Percentiles rank a stretch among this genome's conserved stretches.
Evolutionary conservation across 352 stramenopile species (phyloP).

Genomic region (Globisporangium orthogonon): DNA sequence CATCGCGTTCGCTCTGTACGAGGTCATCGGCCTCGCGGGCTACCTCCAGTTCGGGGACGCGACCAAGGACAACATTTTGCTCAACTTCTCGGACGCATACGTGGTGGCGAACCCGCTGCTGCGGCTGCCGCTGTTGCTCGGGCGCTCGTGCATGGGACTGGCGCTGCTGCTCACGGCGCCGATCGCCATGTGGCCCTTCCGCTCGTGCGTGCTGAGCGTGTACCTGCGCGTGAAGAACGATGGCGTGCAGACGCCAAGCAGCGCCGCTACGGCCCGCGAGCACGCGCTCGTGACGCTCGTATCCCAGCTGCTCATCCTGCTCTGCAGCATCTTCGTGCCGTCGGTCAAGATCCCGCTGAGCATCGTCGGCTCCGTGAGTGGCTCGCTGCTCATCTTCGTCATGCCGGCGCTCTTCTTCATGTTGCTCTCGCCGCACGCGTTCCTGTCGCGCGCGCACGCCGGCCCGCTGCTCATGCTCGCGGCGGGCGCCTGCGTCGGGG

Average conservation of each 20-base stretch:
- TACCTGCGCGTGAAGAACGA: slow-evolving; percentile 58
- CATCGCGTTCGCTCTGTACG: slow-evolving; percentile 65
- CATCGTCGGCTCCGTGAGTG: slow-evolving; percentile 63
- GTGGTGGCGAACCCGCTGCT: slow-evolving; percentile 35
- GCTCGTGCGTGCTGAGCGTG: slow-evolving; percentile 63
- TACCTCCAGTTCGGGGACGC: slow-evolving; percentile 61
- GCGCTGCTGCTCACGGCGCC: slow-evolving; percentile 58
- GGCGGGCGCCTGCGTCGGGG: slow-evolving; percentile 36
- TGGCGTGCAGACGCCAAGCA: slow-evolving; percentile 57
- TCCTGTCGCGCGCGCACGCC: slow-evolving; percentile 31
- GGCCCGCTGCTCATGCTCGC: slow-evolving; percentile 59
- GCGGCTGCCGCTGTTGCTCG: slow-evolving; percentile 39
- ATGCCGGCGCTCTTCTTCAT: slow-evolving; percentile 77
- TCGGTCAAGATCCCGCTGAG: slow-evolving; percentile 72
- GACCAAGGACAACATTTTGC: slow-evolving; percentile 68
- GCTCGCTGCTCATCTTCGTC: slow-evolving; percentile 79
- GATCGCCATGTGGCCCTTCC: slow-evolving; percentile 77
- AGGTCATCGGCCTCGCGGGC: slow-evolving; percentile 58
- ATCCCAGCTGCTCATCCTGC: slow-evolving; percentile 50
- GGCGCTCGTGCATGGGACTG: slow-evolving; percentile 56
- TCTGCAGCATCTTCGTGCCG: slow-evolving; percentile 71
- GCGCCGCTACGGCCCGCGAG: slow-evolving; percentile 35
- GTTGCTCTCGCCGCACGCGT: slow-evolving; percentile 36
- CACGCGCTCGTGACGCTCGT: slow-evolving; percentile 42
- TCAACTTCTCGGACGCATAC: slow-evolving; percentile 73